Percentiles rank a stretch among this genome's conserved stretches.
Conservation (phyloP, 768 basidiomycete species). For the Panaeolus cyanescens region DNA sequence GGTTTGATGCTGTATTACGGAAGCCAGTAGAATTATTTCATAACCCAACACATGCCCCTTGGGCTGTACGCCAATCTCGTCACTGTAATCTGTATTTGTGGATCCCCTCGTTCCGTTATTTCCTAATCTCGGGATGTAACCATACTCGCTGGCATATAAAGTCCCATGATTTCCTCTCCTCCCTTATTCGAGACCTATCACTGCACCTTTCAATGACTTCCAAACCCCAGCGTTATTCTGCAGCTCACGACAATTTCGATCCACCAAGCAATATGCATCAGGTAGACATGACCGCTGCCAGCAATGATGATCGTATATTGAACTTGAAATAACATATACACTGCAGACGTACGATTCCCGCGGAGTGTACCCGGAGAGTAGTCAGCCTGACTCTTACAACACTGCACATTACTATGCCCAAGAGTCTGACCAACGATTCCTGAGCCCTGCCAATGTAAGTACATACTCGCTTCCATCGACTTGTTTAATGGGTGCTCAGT, state of each 20-base stretch:
- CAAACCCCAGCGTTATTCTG: background rate
- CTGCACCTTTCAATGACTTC: background rate
- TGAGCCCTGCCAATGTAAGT: background rate
- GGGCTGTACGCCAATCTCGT: background rate
- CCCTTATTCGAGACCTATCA: background rate
- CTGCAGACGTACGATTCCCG: background rate
- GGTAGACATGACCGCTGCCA: background rate
- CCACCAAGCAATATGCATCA: background rate
- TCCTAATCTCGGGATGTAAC: background rate
- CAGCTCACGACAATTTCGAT: slow-evolving; percentile 1
- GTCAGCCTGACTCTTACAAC: background rate
- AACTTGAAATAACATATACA: background rate
- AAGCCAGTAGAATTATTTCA: too few species aligned
- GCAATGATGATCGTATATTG: too few species aligned
- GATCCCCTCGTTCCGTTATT: background rate
- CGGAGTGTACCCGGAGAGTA: background rate
- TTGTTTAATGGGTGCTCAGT: background rate
- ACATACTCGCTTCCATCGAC: background rate
- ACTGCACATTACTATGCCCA: too few species aligned
- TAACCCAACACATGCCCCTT: background rate
- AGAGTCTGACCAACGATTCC: background rate
- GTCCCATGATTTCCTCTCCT: background rate
- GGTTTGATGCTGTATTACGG: too few species aligned
- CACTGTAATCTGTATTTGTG: background rate
- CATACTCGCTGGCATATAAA: background rate